Conservation (phyloP, 768 basidiomycete species). For the Zangia roseola region DNA sequence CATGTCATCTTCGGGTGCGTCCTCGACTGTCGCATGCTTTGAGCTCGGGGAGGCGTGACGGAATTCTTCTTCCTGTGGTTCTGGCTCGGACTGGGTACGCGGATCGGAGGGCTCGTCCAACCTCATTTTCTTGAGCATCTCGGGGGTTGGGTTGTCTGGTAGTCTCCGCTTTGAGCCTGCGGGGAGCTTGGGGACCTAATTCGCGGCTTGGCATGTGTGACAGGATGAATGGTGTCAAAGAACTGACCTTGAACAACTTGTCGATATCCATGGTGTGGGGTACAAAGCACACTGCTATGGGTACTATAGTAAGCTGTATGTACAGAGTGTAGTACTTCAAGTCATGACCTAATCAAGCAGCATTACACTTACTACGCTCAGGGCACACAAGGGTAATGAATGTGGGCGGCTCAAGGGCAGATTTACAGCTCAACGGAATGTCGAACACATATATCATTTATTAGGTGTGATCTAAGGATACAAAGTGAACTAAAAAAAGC, state of each 20-base stretch:
- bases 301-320: background rate
- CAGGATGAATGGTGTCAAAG: background rate
- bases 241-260: slow-evolving; percentile 46
- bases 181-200: slow-evolving; percentile 68
- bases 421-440: too few species aligned
- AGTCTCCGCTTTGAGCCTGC: slow-evolving; percentile 67
- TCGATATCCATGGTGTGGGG: slow-evolving; percentile 44
- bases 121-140: slow-evolving; percentile 80
- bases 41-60: slow-evolving; percentile 23
- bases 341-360: slow-evolving; percentile 22
- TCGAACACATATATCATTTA: background rate
- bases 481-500: background rate
- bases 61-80: slow-evolving; percentile 9
- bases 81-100: slow-evolving; percentile 7
- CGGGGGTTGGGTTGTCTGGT: slow-evolving; percentile 73
- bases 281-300: too few species aligned
- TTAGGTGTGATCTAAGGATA: slow-evolving; percentile 4
- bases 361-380: too few species aligned
- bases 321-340: background rate
- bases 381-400: too few species aligned
- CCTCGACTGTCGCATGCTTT: slow-evolving; percentile 57
- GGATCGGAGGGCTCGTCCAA: slow-evolving; percentile 39
- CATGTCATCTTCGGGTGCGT: slow-evolving; percentile 38
- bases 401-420: too few species aligned
- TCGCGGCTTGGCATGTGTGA: background rate